Evolutionary conservation across 1,139 yeast species (phyloP).

Genomic region (Geotrichum citri-aurantii): DNA sequence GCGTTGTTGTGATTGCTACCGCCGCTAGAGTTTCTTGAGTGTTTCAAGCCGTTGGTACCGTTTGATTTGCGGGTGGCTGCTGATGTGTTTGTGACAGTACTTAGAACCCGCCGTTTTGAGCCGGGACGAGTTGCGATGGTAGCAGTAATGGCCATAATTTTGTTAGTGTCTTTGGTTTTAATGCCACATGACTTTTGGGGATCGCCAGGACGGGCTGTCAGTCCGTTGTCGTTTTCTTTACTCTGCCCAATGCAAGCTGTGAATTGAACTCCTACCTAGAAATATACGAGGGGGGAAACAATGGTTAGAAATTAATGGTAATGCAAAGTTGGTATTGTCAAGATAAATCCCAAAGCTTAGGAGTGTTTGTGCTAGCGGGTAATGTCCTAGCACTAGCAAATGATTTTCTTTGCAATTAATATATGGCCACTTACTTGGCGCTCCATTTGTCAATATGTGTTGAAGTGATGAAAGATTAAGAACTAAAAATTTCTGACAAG

Average conservation of each 20-base stretch:
- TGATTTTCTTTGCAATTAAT: neutral
- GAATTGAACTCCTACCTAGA: neutral
- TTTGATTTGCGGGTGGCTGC: neutral
- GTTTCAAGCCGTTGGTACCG: neutral
- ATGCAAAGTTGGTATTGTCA: neutral
- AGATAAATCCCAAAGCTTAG: too few species aligned
- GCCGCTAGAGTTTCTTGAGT: neutral
- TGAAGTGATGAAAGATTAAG: neutral
- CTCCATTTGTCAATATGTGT: neutral
- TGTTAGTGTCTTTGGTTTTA: neutral
- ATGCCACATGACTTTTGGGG: neutral
- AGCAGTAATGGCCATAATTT: neutral
- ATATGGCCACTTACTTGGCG: neutral
- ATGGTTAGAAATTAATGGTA: neutral
- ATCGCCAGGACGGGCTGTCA: neutral
- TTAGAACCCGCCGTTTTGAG: constrained; percentile 1
- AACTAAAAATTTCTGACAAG: neutral
- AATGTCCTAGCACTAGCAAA: too few species aligned
- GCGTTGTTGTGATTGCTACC: neutral
- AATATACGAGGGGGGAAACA: neutral
- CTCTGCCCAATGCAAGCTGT: neutral
- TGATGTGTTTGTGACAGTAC: constrained; percentile 15
- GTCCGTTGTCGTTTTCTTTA: neutral
- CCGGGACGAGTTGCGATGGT: neutral
- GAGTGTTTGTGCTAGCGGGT: too few species aligned